Conservation (phyloP, 2,329 filamentous ascomycete species). For the Aspergillus tubingensis region DNA sequence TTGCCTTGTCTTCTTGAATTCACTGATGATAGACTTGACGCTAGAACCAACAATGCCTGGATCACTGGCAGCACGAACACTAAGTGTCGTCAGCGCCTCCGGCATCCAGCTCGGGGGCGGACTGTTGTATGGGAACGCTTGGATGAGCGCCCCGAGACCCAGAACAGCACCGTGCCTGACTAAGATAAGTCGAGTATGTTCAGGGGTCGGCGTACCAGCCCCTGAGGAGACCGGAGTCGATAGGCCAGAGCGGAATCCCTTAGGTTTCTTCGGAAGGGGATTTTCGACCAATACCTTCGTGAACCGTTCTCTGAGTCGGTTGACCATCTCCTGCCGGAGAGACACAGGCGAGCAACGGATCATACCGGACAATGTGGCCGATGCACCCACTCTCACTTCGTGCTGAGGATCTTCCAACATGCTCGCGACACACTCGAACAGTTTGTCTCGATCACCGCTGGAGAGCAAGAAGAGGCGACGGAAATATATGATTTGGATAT, state of each 20-base stretch:
- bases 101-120: constrained; percentile 94
- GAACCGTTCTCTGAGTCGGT: constrained; percentile 75
- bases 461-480: constrained; percentile 87
- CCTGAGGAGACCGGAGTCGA: constrained; percentile 48
- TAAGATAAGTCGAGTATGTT: constrained; percentile 72
- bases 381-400: constrained; percentile 91
- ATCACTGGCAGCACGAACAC: constrained; percentile 81
- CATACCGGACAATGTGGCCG: constrained; percentile 92
- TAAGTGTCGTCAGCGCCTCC: constrained; percentile 82
- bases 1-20: constrained; percentile 99
- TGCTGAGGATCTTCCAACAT: constrained; percentile 93
- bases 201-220: constrained; percentile 52
- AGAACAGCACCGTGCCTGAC: constrained; percentile 87
- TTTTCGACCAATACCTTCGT: constrained; percentile 75
- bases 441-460: constrained; percentile 69
- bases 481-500: constrained; percentile 99
- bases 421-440: constrained; percentile 90
- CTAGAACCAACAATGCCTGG: constrained; percentile 92
- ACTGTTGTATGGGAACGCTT: constrained; percentile 94
- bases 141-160: constrained; percentile 84
- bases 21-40: constrained; percentile 88
- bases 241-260: constrained; percentile 37
- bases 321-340: constrained; percentile 77
- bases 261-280: constrained; percentile 74
- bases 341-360: constrained; percentile 86